phyloP scores from a whole-genome alignment of 1,284 basidiomycete species.

The Ceratobasidium theobromae region DNA sequence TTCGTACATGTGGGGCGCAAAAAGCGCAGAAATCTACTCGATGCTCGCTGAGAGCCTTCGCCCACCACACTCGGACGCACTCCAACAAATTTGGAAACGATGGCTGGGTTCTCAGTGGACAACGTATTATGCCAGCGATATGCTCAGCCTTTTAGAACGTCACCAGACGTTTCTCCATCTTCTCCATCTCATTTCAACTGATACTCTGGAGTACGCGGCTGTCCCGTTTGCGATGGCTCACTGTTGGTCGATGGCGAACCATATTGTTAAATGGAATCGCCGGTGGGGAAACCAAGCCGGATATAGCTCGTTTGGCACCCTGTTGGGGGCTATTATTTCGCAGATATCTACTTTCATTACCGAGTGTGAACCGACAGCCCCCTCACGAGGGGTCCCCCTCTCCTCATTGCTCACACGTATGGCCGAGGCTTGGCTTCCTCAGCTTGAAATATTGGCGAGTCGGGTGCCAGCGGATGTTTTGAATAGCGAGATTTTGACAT shows the following conservation, averaged over 20 bases:
- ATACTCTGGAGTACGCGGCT: background rate
- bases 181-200: background rate
- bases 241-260: background rate
- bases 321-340: background rate
- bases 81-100: background rate
- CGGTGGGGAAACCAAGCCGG: background rate
- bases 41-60: background rate
- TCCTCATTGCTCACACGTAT: background rate
- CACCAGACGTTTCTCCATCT: constrained; percentile 8
- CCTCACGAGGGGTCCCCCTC: background rate
- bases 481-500: constrained; percentile 10
- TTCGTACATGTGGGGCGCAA: constrained; percentile 13
- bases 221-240: constrained; percentile 14
- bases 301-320: background rate
- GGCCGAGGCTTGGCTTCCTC: constrained; percentile 2
- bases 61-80: background rate
- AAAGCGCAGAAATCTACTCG: constrained; percentile 2
- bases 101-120: constrained; percentile 9
- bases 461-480: background rate
- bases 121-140: constrained; percentile 10
- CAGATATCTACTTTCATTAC: background rate
- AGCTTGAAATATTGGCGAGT: background rate
- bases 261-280: constrained; percentile 3
- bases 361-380: background rate
- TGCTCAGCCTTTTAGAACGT: background rate